Base-by-base conservation (phyloP, 139 green algal species). In the Volvox africanus region DNA sequence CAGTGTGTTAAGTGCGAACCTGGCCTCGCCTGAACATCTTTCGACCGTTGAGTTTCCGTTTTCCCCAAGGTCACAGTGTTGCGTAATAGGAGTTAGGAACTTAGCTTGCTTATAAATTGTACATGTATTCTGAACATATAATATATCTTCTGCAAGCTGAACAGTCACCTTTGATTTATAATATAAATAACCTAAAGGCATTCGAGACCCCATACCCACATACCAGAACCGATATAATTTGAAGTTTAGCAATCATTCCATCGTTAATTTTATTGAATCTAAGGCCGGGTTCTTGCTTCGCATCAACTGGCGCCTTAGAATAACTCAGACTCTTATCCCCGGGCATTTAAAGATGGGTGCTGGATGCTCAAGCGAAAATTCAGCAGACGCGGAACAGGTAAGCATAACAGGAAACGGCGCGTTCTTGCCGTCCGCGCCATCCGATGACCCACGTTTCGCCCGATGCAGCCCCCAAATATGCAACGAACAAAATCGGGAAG, bases 281-380 rank as follows among this genome's bases (percentile, higher is more conserved):
- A 55, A 55, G 44, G 44, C 44, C 9, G 44, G 44, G 5, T 55
- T 9, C 44, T 55, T 55, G 9, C 9, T 55, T 55, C 44, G 5
- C 44, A 55, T 9, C 9, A 55, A 55, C 44, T 55, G 5, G 44
- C 9, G 11, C 71, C 71, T 79, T 79, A 79, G 71, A 79, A 35
- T 21, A 30, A 79, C 71, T 79, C 71, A 33, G 35, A 79, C 26
- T 79, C 22, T 79, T 79, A 30, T 79, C 2, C 2, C 71, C 21
- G 18, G 35, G 71, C 71, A 28, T 73, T 28, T 24, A 73, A 79
- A 79, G 26, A 88, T 88, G 83, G 83, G 83, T 18, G 83, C 83
- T 50, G 83, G 83, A 30, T 88, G 83, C 83, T 81, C 67, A n/a
- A 88, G 35, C 36, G 83, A 88, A 3, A 80, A 68, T 26, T 37